Evolutionary conservation across 352 stramenopile species (phyloP), one percentile per base, ranked within the genome.

Genomic region (Globisporangium nagaii): DNA sequence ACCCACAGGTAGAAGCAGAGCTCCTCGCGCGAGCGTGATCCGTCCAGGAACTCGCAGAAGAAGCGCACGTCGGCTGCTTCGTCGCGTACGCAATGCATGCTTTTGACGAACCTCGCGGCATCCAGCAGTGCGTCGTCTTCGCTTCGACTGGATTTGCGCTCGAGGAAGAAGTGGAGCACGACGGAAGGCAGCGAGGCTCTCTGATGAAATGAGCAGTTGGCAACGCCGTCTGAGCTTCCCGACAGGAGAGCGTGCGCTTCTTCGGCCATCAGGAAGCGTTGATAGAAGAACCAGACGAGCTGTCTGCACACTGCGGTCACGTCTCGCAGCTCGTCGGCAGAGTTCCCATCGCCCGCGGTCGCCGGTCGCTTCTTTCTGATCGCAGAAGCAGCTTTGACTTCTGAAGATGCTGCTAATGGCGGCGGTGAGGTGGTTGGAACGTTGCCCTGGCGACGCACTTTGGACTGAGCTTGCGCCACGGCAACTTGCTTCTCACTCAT

Each of bases 1-100:
- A 77, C 39, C 75, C 73, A 84, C 2, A 88, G 57, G 13, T 67
- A 71, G 49, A 86, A 88, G 27, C 70, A 66, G 1, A 88, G 59
- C 41, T 83, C 66, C 27, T 83, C 69, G 2, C 52, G 53, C 1
- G 58, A 65, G 15, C 71, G 63, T 0, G 27, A 55, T 7, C 62
- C 65, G 20, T 86, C 73, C 6, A 86, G 30, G 31, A 86, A 85
- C 7, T 76, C 71, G n/a, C 75, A 84, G 59, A 86, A 86, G 0
- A 85, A 56, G 7, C 68, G 71, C 11, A 84, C 54, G 9, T 72
- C 70, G 22, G 66, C 77, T 3, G 51, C 65, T 8, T 55, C 43
- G n/a, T 24, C 19, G 0, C 65, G 58, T 10, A 79, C 47, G 11
- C 56, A 43, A 5, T 77, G 60, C 4, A 82, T 34, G 34, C 59